Conservation (phyloP, 176 grass and related monocot species). For the Rhynchospora tenuis region DNA sequence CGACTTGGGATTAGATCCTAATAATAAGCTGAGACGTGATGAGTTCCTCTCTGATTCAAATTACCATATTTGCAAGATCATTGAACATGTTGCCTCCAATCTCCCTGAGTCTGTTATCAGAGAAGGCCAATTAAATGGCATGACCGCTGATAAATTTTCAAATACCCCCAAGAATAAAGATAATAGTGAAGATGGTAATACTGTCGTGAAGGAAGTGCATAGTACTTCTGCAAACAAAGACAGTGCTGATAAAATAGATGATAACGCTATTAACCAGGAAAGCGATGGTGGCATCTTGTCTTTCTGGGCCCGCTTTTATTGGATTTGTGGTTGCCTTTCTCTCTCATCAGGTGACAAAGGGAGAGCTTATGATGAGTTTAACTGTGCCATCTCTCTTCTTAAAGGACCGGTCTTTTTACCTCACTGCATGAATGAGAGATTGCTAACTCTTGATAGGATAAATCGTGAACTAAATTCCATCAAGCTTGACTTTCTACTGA, state of each 20-base stretch:
- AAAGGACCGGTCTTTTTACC: slow-evolving; percentile 59
- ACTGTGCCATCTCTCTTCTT: slow-evolving; percentile 58
- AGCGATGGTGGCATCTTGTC: slow-evolving; percentile 19
- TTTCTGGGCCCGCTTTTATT: slow-evolving; percentile 90
- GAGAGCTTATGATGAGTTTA: slow-evolving; percentile 82
- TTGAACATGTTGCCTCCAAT: slow-evolving; percentile 57
- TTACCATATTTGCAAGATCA: slow-evolving; percentile 90
- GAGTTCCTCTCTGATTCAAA: slow-evolving; percentile 58
- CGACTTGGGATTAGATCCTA: slow-evolving; percentile 63
- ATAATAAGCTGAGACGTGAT: slow-evolving; percentile 44
- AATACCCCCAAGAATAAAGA: slow-evolving; percentile 19
- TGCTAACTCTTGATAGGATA: slow-evolving; percentile 77
- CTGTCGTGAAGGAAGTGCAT: background rate
- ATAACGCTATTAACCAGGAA: background rate
- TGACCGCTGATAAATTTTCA: slow-evolving; percentile 8
- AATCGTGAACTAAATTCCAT: slow-evolving; percentile 87
- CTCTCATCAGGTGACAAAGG: slow-evolving; percentile 65
- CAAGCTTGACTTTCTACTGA: slow-evolving; percentile 80
- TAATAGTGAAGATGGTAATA: background rate
- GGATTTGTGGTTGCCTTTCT: slow-evolving; percentile 74
- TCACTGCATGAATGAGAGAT: slow-evolving; percentile 62
- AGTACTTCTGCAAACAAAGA: slow-evolving; percentile 8
- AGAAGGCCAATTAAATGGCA: slow-evolving; percentile 26
- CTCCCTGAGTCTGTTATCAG: slow-evolving; percentile 29
- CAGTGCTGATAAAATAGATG: slow-evolving; percentile 5